Conservation (phyloP, 2,329 filamentous ascomycete species). For the Monilinia fructigena region DNA sequence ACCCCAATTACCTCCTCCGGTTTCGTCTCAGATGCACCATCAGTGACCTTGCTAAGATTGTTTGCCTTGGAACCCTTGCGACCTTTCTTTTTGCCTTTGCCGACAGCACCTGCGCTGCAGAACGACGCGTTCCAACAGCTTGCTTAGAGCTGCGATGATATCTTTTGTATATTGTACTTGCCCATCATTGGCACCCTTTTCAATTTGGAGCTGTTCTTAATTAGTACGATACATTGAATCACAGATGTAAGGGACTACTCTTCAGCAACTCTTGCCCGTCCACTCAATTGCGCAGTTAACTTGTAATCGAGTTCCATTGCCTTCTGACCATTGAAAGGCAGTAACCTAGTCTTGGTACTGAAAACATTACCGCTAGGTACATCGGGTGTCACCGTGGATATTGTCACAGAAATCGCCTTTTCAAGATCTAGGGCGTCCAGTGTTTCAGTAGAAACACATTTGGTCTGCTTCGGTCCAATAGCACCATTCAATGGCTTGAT, state of each 20-base stretch:
- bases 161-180: constrained; percentile 81
- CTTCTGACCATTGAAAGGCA: constrained; percentile 87
- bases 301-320: constrained; percentile 79
- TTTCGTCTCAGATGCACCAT: constrained; percentile 39
- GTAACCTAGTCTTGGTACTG: constrained; percentile 89
- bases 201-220: constrained; percentile 76
- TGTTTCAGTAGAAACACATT: constrained; percentile 83
- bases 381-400: constrained; percentile 86
- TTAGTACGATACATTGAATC: neutral
- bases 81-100: constrained; percentile 55
- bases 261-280: constrained; percentile 97
- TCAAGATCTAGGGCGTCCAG: constrained; percentile 86
- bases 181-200: constrained; percentile 90
- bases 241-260: constrained; percentile 53
- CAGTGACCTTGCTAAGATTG: constrained; percentile 44
- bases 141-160: constrained; percentile 69
- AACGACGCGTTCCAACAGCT: constrained; percentile 65
- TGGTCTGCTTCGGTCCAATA: constrained; percentile 91
- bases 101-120: constrained; percentile 48
- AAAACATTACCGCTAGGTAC: constrained; percentile 94
- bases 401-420: constrained; percentile 77
- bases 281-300: constrained; percentile 92
- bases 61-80: constrained; percentile 48
- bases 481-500: constrained; percentile 84
- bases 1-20: constrained; percentile 63